Conservation (phyloP, 805 yeast genomes). For the Myxozyma udenii region DNA sequence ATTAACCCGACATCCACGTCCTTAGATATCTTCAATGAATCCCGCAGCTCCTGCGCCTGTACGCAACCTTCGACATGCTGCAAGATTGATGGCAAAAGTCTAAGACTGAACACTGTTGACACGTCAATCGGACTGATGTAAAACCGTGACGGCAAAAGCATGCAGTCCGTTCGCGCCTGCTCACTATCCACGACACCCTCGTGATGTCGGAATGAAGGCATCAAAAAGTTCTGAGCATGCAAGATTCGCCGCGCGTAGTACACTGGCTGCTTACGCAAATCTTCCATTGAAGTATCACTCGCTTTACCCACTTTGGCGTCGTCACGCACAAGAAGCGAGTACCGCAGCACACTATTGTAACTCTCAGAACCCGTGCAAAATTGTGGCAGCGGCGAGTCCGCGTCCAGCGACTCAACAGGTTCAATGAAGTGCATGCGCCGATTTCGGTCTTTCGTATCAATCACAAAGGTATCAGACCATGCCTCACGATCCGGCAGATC, state of each 20-base stretch:
- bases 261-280: not conserved
- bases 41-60: not conserved
- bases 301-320: not conserved
- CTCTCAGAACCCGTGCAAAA: slow-evolving; percentile 1
- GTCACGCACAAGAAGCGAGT: not conserved
- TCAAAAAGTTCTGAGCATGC: slow-evolving; percentile 8
- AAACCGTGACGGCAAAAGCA: slow-evolving; percentile 4
- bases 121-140: slow-evolving; percentile 6
- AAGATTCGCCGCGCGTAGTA: slow-evolving; percentile 2
- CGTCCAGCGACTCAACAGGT: not conserved
- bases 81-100: slow-evolving; percentile 1
- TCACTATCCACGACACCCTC: slow-evolving; percentile 1
- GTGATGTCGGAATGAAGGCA: slow-evolving; percentile 2
- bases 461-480: slow-evolving; percentile 1
- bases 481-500: not conserved
- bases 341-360: not conserved
- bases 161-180: not conserved
- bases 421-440: slow-evolving; percentile 5
- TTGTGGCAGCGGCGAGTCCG: slow-evolving; percentile 1
- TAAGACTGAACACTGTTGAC: not conserved
- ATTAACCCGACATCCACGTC: not conserved
- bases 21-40: not conserved
- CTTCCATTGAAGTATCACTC: not conserved
- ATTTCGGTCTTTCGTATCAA: slow-evolving; percentile 4
- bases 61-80: not conserved